Percentiles rank a stretch among this genome's conserved stretches.
Conservation (phyloP, 2,329 filamentous ascomycete genomes). For the Xylariaceae sp. region DNA sequence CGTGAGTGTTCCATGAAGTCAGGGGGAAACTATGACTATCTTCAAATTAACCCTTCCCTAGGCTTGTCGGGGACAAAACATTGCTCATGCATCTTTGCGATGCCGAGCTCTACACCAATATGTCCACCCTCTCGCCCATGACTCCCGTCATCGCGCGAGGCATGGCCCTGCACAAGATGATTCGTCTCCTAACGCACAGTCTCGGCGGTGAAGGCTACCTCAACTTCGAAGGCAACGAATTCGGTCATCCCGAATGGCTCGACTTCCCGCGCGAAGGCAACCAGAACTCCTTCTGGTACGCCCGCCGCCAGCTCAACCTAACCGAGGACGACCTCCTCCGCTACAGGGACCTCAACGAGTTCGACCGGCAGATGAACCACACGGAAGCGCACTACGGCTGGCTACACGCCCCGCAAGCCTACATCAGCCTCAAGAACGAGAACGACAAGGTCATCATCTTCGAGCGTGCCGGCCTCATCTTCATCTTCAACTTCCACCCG, state of each 20-base stretch:
- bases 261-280: conserved; percentile 96
- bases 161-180: conserved; percentile 94
- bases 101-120: conserved; percentile 95
- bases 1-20: conserved; percentile 54
- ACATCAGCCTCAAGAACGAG: conserved; percentile 91
- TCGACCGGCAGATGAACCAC: conserved; percentile 87
- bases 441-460: conserved; percentile 93
- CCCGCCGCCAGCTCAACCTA: conserved; percentile 87
- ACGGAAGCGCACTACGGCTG: conserved; percentile 87
- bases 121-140: conserved; percentile 80
- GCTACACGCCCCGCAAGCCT: conserved; percentile 81
- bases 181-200: conserved; percentile 84
- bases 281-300: conserved; percentile 90
- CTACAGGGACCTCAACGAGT: conserved; percentile 89
- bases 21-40: neutral
- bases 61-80: conserved; percentile 92
- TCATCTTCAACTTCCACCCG: conserved; percentile 95
- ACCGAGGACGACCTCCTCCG: conserved; percentile 80
- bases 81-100: conserved; percentile 98
- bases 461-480: conserved; percentile 84
- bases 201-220: conserved; percentile 95
- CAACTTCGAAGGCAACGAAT: conserved; percentile 98
- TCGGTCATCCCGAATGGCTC: conserved; percentile 97
- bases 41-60: conserved; percentile 35
- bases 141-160: conserved; percentile 88